phyloP scores from a whole-genome alignment of 331 rosid species.

The Pyrus hybrid region DNA sequence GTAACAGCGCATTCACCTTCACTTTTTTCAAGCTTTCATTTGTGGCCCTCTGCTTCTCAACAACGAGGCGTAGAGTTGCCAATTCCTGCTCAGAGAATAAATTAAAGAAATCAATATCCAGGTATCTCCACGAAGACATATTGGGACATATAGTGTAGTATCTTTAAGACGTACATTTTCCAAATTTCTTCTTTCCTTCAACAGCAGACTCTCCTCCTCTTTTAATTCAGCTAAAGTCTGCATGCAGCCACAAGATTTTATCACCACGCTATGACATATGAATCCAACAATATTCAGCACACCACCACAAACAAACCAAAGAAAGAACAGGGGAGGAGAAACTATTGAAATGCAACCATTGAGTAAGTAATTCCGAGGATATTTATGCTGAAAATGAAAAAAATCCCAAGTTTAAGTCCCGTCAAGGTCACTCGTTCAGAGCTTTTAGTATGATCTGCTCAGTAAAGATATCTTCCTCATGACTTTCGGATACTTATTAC shows the following conservation, averaged over 20 bases:
- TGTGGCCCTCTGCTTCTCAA: constrained; percentile 52
- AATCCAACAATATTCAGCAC: background rate
- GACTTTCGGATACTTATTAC: too few relatives aligned
- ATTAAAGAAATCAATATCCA: constrained; percentile 1
- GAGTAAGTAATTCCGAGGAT: background rate
- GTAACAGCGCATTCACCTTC: constrained; percentile 39
- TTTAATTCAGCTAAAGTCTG: constrained; percentile 79
- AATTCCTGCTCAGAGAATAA: constrained; percentile 48
- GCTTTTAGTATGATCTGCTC: background rate
- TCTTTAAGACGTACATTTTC: constrained; percentile 38
- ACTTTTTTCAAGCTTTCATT: constrained; percentile 63
- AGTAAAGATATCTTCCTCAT: background rate
- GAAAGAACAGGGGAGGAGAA: background rate
- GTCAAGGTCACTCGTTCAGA: background rate
- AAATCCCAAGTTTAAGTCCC: background rate
- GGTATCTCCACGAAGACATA: background rate
- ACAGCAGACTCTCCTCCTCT: constrained; percentile 68
- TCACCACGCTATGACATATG: background rate
- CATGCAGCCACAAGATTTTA: background rate
- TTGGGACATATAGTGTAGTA: background rate
- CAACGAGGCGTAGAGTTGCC: constrained; percentile 34
- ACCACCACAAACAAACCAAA: background rate
- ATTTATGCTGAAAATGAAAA: background rate
- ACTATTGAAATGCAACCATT: background rate
- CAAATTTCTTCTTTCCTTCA: constrained; percentile 62